Conservation (phyloP, 352 stramenopile species). For the Aphanomyces astaci region DNA sequence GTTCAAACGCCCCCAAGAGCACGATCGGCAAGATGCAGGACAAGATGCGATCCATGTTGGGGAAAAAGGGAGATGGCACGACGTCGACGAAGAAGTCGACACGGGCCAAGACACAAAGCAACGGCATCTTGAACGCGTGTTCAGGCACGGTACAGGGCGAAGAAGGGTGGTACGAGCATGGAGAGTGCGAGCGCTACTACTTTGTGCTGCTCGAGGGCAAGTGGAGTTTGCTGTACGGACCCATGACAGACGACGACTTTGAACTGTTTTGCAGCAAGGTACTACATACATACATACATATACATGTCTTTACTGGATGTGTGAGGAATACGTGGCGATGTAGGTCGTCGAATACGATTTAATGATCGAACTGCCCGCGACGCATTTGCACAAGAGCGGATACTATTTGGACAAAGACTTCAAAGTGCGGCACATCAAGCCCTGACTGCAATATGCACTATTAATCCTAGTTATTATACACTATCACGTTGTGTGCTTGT, state of each 20-base stretch:
- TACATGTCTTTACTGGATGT: too few relatives aligned
- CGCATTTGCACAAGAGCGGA: slow-evolving; percentile 72
- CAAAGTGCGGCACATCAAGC: slow-evolving; percentile 24
- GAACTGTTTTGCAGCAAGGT: slow-evolving; percentile 69
- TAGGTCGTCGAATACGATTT: slow-evolving; percentile 61
- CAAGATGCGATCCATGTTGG: slow-evolving; percentile 72
- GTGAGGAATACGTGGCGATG: neutral
- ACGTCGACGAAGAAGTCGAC: slow-evolving; percentile 45
- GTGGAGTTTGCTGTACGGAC: slow-evolving; percentile 78
- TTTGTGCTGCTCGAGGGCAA: slow-evolving; percentile 75
- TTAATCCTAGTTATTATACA: too few relatives aligned
- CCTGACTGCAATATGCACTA: neutral
- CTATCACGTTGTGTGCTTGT: too few relatives aligned
- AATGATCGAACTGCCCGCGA: slow-evolving; percentile 60
- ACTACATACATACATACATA: too few relatives aligned
- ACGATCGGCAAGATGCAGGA: slow-evolving; percentile 65
- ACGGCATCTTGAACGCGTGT: slow-evolving; percentile 75
- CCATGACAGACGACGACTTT: slow-evolving; percentile 80
- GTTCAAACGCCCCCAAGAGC: slow-evolving; percentile 3
- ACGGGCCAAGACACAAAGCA: slow-evolving; percentile 51
- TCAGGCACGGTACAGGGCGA: slow-evolving; percentile 68
- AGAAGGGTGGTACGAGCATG: slow-evolving; percentile 83
- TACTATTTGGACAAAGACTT: slow-evolving; percentile 67
- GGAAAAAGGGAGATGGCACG: slow-evolving; percentile 32
- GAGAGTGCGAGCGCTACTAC: slow-evolving; percentile 82